These are phyloP conservation scores for Cutaneotrichosporon sp. DNA, from an alignment of 1,284 basidiomycete species.

Conservation along the genomic window DNA sequence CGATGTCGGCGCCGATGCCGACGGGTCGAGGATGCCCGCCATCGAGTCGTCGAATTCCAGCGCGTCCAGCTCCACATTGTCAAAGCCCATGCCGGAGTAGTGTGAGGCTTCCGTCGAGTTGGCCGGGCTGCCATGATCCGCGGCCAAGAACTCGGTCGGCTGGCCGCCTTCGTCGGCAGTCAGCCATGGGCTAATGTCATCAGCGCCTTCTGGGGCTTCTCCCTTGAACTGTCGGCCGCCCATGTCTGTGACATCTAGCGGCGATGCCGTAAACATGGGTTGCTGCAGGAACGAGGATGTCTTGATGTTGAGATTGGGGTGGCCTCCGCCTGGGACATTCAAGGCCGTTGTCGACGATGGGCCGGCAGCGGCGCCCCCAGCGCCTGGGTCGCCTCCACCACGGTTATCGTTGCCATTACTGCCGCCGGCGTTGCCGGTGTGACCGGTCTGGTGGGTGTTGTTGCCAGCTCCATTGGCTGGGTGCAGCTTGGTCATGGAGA, in stretches of 20 bases:
- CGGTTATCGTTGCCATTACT: no score
- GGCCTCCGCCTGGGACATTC: no score
- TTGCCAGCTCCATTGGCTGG: neutral
- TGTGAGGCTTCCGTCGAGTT: neutral
- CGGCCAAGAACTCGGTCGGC: neutral
- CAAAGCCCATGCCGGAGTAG: slow-evolving; percentile 19
- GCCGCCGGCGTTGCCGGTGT: neutral
- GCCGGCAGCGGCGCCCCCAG: no score
- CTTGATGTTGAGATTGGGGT: no score
- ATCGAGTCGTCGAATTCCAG: slow-evolving; percentile 18
- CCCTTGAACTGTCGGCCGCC: neutral
- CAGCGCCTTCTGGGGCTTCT: no score
- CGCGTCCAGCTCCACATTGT: slow-evolving; percentile 19
- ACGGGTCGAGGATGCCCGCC: slow-evolving; percentile 39
- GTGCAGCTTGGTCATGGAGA: slow-evolving; percentile 9
- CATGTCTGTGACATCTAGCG: slow-evolving; percentile 2
- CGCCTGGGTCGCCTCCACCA: no score
- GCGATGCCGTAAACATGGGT: neutral
- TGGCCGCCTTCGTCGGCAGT: neutral
- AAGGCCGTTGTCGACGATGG: no score
- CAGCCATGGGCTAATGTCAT: neutral
- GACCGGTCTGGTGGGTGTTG: neutral
- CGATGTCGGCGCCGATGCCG: slow-evolving; percentile 12
- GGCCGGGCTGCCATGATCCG: neutral
- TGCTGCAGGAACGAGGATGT: no score